phyloP scores from a whole-genome alignment of 805 yeast species.

The Wickerhamomyces subpelliculosus region DNA sequence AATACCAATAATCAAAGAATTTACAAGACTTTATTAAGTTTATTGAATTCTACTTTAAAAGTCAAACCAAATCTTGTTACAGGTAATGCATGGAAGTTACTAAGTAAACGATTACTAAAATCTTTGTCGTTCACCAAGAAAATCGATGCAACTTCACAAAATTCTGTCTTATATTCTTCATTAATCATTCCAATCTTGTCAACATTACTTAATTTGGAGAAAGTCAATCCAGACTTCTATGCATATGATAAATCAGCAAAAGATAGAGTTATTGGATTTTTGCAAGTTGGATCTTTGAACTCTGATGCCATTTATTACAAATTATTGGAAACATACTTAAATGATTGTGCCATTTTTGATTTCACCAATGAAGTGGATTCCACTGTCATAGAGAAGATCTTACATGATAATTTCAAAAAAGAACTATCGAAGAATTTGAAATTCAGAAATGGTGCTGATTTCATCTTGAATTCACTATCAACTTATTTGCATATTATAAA shows the following conservation, averaged over 20 bases:
- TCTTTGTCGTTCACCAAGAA: conserved; percentile 24
- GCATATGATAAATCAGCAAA: conserved; percentile 40
- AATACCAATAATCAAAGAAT: conserved; percentile 32
- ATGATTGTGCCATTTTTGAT: conserved; percentile 8
- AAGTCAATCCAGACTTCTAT: conserved; percentile 49
- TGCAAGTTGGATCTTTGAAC: conserved; percentile 46
- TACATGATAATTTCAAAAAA: conserved; percentile 20
- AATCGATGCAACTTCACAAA: conserved; percentile 22
- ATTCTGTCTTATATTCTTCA: conserved; percentile 37
- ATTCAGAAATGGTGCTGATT: conserved; percentile 24
- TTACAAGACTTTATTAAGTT: conserved; percentile 33
- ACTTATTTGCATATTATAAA: conserved; percentile 19
- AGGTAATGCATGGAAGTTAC: conserved; percentile 23
- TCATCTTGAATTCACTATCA: conserved; percentile 25
- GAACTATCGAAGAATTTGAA: conserved; percentile 24
- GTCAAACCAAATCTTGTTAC: conserved; percentile 15
- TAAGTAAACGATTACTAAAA: conserved; percentile 26
- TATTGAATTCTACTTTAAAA: conserved; percentile 27
- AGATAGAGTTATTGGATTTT: conserved; percentile 36
- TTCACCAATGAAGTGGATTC: conserved; percentile 13
- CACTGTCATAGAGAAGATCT: conserved; percentile 20
- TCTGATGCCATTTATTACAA: conserved; percentile 46
- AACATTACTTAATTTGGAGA: conserved; percentile 36
- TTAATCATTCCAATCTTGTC: conserved; percentile 43
- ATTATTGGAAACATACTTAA: conserved; percentile 16